phyloP scores from a whole-genome alignment of 2,329 filamentous ascomycete genomes.

The Trichophyton benhamiae region DNA sequence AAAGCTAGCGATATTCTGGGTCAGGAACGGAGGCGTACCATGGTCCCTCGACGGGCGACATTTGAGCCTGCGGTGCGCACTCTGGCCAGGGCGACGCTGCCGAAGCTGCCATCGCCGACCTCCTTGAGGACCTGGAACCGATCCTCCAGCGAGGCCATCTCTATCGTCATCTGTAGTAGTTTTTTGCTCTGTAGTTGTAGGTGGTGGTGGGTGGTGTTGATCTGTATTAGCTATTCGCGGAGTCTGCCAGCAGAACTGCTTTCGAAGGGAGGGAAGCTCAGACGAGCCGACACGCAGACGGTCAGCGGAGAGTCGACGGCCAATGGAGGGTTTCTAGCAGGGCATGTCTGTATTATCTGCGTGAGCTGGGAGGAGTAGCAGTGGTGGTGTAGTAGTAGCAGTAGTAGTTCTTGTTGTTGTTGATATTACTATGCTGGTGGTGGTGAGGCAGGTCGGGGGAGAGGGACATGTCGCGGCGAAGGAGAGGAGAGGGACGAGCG shows the following conservation, averaged over 20 bases:
- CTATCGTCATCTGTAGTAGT: constrained; percentile 18
- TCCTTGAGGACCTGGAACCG: constrained; percentile 96
- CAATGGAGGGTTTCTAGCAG: neutral
- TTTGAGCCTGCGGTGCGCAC: constrained; percentile 81
- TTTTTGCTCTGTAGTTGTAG: neutral
- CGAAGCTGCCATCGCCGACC: constrained; percentile 97
- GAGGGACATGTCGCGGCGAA: neutral
- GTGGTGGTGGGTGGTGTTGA: neutral
- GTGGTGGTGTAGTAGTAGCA: neutral
- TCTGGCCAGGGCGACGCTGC: constrained; percentile 82
- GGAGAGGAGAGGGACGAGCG: constrained; percentile 4
- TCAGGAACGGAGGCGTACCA: constrained; percentile 45
- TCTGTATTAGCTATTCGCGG: constrained; percentile 22
- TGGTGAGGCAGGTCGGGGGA: neutral
- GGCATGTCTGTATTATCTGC: neutral
- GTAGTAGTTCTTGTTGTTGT: neutral
- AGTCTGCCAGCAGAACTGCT: constrained; percentile 9
- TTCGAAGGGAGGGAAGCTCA: neutral
- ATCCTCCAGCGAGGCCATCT: constrained; percentile 58
- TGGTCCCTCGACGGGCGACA: constrained; percentile 76
- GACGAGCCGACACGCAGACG: neutral
- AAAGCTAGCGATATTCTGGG: neutral
- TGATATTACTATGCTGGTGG: neutral
- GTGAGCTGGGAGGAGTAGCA: neutral
- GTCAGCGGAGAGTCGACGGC: neutral